phyloP scores from a whole-genome alignment of 1,284 basidiomycete genomes.

The Hypsizygus ulmarius region DNA sequence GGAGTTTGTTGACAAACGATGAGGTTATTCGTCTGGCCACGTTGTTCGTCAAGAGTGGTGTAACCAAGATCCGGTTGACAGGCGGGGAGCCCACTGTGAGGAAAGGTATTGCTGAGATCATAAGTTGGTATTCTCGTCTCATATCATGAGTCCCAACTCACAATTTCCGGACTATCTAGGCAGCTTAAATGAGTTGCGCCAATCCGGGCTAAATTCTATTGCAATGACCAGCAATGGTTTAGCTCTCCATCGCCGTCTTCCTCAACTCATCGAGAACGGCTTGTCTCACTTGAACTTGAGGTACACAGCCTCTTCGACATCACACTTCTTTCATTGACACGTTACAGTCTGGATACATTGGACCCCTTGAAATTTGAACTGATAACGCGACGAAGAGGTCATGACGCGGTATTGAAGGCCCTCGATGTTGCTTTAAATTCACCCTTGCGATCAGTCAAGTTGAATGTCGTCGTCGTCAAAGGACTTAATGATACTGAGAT shows the following conservation, averaged over 20 bases:
- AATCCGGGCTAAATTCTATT: slow-evolving; percentile 68
- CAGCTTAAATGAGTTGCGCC: slow-evolving; percentile 53
- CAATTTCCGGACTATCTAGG: slow-evolving; percentile 34
- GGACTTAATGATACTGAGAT: slow-evolving; percentile 81
- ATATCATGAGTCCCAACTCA: neutral
- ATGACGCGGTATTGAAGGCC: slow-evolving; percentile 70
- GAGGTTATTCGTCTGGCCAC: slow-evolving; percentile 75
- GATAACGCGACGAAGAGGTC: slow-evolving; percentile 76
- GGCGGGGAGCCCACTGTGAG: slow-evolving; percentile 88
- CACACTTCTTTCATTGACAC: neutral
- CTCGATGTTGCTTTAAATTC: slow-evolving; percentile 62
- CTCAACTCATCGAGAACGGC: slow-evolving; percentile 65
- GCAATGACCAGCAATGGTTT: slow-evolving; percentile 89
- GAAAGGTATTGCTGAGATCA: slow-evolving; percentile 72
- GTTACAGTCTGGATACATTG: slow-evolving; percentile 74
- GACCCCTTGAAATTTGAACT: slow-evolving; percentile 87
- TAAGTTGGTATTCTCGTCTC: slow-evolving; percentile 44
- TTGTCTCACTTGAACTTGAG: slow-evolving; percentile 84
- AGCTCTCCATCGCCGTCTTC: slow-evolving; percentile 69
- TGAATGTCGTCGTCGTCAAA: slow-evolving; percentile 83
- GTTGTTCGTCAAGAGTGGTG: slow-evolving; percentile 79
- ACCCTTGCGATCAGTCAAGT: slow-evolving; percentile 62
- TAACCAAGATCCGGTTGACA: slow-evolving; percentile 84
- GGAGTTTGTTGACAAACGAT: slow-evolving; percentile 69
- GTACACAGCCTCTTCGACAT: slow-evolving; percentile 30